Percentiles rank a stretch among this genome's conserved stretches.
phyloP scores from a whole-genome alignment of 306 rosid genomes.

The Acacia melanoxylon region DNA sequence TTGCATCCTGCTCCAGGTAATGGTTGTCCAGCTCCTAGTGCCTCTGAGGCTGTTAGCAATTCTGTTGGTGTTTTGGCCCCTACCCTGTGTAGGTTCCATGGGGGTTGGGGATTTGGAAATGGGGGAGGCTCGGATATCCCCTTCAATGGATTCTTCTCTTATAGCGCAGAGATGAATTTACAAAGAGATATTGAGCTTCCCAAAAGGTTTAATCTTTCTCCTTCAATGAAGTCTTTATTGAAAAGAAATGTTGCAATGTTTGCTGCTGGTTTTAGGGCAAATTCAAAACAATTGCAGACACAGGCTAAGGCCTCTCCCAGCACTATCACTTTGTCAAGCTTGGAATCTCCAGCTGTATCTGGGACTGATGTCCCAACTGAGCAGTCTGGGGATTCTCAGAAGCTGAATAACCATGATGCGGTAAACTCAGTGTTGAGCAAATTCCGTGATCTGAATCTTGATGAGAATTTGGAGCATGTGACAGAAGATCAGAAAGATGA shows the following conservation, averaged over 20 bases:
- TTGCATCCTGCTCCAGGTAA: conserved; percentile 31
- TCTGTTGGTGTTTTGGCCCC: conserved; percentile 60
- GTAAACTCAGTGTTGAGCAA: conserved; percentile 76
- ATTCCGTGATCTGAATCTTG: conserved; percentile 84
- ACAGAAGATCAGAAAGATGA: conserved; percentile 93
- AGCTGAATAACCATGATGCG: conserved; percentile 61
- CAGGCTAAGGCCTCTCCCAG: conserved; percentile 40
- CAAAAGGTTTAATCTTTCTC: conserved; percentile 87
- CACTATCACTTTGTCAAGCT: conserved; percentile 26
- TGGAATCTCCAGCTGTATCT: conserved; percentile 46
- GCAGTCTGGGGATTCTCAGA: conserved; percentile 52
- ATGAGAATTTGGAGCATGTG: conserved; percentile 74
- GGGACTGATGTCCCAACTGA: conserved; percentile 47
- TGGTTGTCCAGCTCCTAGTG: conserved; percentile 34
- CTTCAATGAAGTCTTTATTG: conserved; percentile 77
- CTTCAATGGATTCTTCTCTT: conserved; percentile 50
- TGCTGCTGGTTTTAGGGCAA: conserved; percentile 96
- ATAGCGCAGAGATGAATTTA: conserved; percentile 56
- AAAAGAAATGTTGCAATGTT: conserved; percentile 86
- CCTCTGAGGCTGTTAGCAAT: conserved; percentile 48
- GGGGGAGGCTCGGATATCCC: conserved; percentile 67
- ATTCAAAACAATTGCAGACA: conserved; percentile 57
- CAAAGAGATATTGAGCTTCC: conserved; percentile 86
- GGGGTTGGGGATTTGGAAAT: conserved; percentile 92
- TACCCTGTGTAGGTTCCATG: conserved; percentile 76